Base-by-base conservation (phyloP, 148 eudicot genomes). In the Chenopodium berlandieri region DNA sequence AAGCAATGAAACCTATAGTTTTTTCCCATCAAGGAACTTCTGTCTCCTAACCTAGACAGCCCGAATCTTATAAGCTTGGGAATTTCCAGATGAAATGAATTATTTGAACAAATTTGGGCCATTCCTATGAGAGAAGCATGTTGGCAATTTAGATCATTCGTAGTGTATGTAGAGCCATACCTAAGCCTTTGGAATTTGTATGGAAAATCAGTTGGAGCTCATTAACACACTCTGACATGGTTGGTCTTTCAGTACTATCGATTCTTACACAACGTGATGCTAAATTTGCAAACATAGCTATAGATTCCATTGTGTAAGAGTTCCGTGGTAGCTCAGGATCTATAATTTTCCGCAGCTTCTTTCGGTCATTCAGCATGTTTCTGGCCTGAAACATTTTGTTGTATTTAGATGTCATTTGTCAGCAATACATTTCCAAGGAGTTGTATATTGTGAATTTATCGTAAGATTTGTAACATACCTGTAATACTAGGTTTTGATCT, bases 401-500 rank as follows among this genome's bases (percentile, higher is more conserved):
- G n/a, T 44, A 27, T 54, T 27, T 31, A 19, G 66, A 62, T 66
- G 70, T 66, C 34, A 9, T 52, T 9, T 16, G 46, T 82, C 76
- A 71, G 76, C 54, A 13, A 73, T 79, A 34, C 20, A 44, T 60
- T 50, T 75, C 11, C 30, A 19, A n/a, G 54, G 19, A 23, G 76
- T 25, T 65, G 12, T 58, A 65, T 63, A 72, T 75, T 10, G 32
- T 72, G 32, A 56, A 8, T 46, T 2, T 56, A 60, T 32, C 19
- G 11, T 40, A 40, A 40, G 44, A 40, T 40, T 34, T 54, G 65
- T 74, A 66, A 25, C 70, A 27, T 75, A 95, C 99, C 93, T 96
- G 99, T 71, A 92, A 72, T 63, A 96, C 93, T 20, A 96, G 86
- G 87, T 96, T 96, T 86, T 96, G 99, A 88, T 96, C 97, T 54